phyloP scores from a whole-genome alignment of 805 yeast species.

The Lachancea lanzarotensis region DNA sequence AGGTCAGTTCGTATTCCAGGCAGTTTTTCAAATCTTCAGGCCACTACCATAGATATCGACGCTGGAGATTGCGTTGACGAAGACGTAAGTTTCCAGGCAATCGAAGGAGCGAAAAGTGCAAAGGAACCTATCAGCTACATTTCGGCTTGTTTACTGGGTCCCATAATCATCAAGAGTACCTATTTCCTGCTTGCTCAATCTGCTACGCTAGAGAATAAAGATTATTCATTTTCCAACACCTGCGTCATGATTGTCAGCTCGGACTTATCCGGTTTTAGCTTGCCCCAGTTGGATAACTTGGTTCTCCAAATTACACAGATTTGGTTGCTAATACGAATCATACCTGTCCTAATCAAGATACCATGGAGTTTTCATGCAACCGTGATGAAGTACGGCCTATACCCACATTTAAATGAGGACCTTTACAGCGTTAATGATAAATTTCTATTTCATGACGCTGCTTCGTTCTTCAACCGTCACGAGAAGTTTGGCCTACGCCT shows the following conservation, averaged over 20 bases:
- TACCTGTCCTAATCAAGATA: slow-evolving; percentile 1
- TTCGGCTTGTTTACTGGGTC: background rate
- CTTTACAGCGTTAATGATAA: background rate
- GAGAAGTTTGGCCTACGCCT: background rate
- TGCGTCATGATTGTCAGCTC: background rate
- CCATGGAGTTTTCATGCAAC: slow-evolving; percentile 7
- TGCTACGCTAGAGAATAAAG: background rate
- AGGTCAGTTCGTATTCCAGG: slow-evolving; percentile 1
- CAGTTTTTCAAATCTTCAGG: background rate
- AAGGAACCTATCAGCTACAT: slow-evolving; percentile 2
- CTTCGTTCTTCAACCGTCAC: slow-evolving; percentile 2
- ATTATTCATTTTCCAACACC: slow-evolving; percentile 3
- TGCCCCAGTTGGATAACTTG: slow-evolving; percentile 4
- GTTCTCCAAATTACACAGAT: slow-evolving; percentile 3
- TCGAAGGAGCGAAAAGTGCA: background rate
- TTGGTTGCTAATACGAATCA: background rate
- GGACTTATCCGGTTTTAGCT: background rate
- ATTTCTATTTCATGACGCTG: background rate
- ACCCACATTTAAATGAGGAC: slow-evolving; percentile 1
- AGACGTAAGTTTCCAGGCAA: background rate
- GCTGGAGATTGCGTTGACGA: background rate
- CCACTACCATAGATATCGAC: background rate
- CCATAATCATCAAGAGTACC: background rate
- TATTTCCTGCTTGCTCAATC: slow-evolving; percentile 5
- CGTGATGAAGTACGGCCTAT: background rate